phyloP scores from a whole-genome alignment of 2,329 filamentous ascomycete species.

The Rhinocladiella similis region DNA sequence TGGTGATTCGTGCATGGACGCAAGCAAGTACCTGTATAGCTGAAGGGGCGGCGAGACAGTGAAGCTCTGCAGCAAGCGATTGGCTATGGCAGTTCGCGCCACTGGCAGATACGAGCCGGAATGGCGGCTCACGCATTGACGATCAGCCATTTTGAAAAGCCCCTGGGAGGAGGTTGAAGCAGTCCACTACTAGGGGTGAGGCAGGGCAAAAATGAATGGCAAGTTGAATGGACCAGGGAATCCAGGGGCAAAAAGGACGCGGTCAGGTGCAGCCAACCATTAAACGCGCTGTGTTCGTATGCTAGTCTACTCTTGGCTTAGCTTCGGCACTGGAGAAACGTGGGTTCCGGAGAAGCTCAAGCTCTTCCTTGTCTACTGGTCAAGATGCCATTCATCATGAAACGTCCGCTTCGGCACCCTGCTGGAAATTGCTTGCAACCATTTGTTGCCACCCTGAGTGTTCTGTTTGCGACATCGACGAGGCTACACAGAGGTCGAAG shows the following conservation, averaged over 20 bases:
- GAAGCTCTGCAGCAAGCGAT: constrained; percentile 7
- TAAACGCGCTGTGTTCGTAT: constrained; percentile 1
- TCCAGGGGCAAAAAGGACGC: constrained; percentile 11
- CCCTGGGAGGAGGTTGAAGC: constrained; percentile 20
- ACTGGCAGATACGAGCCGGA: background rate
- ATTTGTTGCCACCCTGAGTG: background rate
- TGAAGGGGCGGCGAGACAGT: background rate
- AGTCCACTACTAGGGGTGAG: constrained; percentile 3
- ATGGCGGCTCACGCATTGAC: background rate
- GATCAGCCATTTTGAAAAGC: constrained; percentile 1
- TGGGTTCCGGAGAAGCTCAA: background rate
- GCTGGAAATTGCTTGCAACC: background rate
- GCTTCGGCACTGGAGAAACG: background rate
- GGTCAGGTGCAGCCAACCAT: constrained; percentile 18
- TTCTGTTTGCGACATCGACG: background rate
- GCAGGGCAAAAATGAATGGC: background rate
- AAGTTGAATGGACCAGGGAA: constrained; percentile 2
- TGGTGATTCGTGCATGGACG: constrained; percentile 1
- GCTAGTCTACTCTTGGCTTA: constrained; percentile 2
- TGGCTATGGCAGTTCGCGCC: constrained; percentile 2
- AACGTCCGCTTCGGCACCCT: constrained; percentile 6
- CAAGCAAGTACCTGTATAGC: background rate
- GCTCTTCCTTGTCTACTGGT: background rate
- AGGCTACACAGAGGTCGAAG: background rate
- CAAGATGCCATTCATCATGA: constrained; percentile 3